Conservation (phyloP, 148 eudicot genomes). For the Fagopyrum tataricum region DNA sequence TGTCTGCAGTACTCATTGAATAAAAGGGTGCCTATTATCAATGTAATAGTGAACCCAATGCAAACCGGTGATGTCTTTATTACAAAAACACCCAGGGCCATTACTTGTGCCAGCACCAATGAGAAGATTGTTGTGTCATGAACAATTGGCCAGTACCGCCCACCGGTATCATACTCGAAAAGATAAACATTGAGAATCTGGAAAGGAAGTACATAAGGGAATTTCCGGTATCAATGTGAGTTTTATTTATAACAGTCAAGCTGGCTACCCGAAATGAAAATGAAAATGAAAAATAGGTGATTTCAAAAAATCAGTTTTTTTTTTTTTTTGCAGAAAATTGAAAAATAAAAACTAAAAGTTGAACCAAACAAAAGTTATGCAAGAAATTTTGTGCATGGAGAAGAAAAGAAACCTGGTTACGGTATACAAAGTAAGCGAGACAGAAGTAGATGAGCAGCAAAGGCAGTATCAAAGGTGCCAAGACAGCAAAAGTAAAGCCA, state of each 20-base stretch:
- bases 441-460: conserved; percentile 75
- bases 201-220: background rate
- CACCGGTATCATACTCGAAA: conserved; percentile 69
- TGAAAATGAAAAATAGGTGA: too few relatives aligned
- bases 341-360: too few relatives aligned
- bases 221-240: too few relatives aligned
- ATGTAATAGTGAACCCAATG: conserved; percentile 46
- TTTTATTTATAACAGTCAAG: too few relatives aligned
- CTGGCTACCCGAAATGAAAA: too few relatives aligned
- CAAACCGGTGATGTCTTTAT: conserved; percentile 52
- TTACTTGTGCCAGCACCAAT: conserved; percentile 62
- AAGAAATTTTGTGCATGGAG: background rate
- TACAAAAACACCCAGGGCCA: conserved; percentile 62
- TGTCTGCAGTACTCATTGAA: conserved; percentile 73
- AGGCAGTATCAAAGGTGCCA: conserved; percentile 85
- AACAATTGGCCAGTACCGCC: conserved; percentile 80
- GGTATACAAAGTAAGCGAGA: conserved; percentile 82
- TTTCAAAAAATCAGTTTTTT: too few relatives aligned
- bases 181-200: conserved; percentile 89
- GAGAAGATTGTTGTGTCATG: conserved; percentile 72
- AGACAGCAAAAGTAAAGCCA: conserved; percentile 64
- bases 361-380: background rate
- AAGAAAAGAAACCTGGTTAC: conserved; percentile 59
- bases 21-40: conserved; percentile 55
- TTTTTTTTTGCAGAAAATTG: too few relatives aligned